Evolutionary conservation across 345 rosid species (phyloP), one percentile per base, ranked within the genome.

Genomic region (Kandelia obovata): DNA sequence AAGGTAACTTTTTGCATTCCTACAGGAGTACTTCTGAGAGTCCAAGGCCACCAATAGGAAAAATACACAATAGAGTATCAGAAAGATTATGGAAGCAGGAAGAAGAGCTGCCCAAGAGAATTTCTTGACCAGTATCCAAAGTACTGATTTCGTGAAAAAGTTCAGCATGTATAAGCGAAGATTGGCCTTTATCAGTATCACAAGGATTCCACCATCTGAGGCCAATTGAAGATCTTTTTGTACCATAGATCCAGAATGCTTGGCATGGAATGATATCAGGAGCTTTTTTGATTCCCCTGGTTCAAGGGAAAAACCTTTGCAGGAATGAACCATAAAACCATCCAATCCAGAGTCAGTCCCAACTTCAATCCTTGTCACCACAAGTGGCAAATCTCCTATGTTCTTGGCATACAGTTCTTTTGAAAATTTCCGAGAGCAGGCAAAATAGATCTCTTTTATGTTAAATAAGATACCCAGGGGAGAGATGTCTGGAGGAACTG

Each of bases 111-210:
- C 82, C 2, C 67, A 20, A 6, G 74, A 75, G 52, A 83, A 59
- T 78, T 86, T 91, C 90, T 82, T 91, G 64, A 81, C 73, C 9
- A 82, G 79, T 66, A 75, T 75, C 96, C 86, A 89, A 78, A 84
- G 82, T 61, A 85, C 70, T 6, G 91, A 77, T 70, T 78, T 91
- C 71, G 75, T 88, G 80, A 93, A 89, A 26, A 81, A 73, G 68
- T 81, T 81, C 57, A 84, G 79, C 81, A 85, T 77, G 70, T 75
- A 61, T 57, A 83, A 68, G 34, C 92, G 88, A 28, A 90, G 71
- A 55, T 77, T 87, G 23, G 97, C 91, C 80, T 80, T 87, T 85
- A 89, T 79, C 21, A 96, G 97, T 71, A 91, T 77, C 65, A 84
- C 80, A 61, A 84, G 70, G 70, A 86, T 78, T 59, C 90, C 95